Evolutionary conservation across 2,329 filamentous ascomycete genomes (phyloP).

Genomic region (Sarocladium kiliense): DNA sequence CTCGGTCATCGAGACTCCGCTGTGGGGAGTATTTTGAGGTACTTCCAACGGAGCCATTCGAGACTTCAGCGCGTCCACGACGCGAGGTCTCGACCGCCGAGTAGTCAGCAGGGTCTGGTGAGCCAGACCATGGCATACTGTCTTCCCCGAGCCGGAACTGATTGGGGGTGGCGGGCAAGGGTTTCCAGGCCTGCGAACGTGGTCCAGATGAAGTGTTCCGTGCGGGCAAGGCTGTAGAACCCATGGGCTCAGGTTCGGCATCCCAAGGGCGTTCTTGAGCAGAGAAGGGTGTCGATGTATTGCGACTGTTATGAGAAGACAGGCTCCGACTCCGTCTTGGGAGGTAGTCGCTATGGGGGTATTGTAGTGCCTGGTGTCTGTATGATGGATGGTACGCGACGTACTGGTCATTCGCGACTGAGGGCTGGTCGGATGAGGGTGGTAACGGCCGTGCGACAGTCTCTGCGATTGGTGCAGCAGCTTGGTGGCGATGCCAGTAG

Average conservation of each 20-base stretch:
- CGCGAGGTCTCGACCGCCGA: neutral
- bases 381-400: neutral
- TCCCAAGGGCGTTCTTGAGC: slow-evolving; percentile 44
- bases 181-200: slow-evolving; percentile 31
- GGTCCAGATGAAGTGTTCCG: slow-evolving; percentile 13
- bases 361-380: neutral
- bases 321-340: slow-evolving; percentile 15
- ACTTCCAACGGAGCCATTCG: neutral
- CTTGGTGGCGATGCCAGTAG: neutral
- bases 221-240: slow-evolving; percentile 20
- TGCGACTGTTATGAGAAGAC: slow-evolving; percentile 34
- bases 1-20: slow-evolving; percentile 26
- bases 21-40: neutral
- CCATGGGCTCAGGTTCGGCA: slow-evolving; percentile 24
- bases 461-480: neutral
- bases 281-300: slow-evolving; percentile 44
- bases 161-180: slow-evolving; percentile 33
- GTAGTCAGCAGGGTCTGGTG: neutral
- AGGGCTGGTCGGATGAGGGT: neutral
- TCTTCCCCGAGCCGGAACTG: slow-evolving; percentile 37
- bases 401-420: neutral
- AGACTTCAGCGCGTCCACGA: slow-evolving; percentile 1
- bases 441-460: neutral
- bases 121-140: slow-evolving; percentile 38
- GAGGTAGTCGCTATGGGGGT: neutral